Conservation (phyloP, 1,139 yeast genomes). For the Geotrichum candidum region DNA sequence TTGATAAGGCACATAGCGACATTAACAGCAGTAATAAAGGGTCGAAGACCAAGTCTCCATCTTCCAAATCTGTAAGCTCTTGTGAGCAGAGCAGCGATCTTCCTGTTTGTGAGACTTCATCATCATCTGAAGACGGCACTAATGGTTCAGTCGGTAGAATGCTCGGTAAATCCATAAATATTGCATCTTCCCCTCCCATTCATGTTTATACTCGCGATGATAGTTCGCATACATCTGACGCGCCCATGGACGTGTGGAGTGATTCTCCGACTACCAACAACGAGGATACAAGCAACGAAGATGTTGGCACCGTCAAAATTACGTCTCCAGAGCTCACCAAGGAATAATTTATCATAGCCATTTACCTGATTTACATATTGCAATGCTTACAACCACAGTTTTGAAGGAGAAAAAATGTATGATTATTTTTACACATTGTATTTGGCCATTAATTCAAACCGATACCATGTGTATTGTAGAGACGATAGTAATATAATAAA, state of each 20-base stretch:
- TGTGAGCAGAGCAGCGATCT: neutral
- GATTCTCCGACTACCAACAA: slow-evolving; percentile 4
- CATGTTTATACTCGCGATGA: slow-evolving; percentile 2
- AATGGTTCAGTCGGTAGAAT: neutral
- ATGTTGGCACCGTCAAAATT: slow-evolving; percentile 10
- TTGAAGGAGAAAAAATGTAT: neutral
- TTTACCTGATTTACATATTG: neutral
- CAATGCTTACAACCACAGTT: neutral
- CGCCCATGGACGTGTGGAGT: slow-evolving; percentile 10
- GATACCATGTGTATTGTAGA: neutral
- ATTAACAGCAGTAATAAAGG: neutral
- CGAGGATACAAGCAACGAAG: slow-evolving; percentile 7
- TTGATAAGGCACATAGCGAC: neutral
- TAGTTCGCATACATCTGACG: neutral
- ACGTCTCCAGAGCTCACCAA: slow-evolving; percentile 1
- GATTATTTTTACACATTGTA: neutral
- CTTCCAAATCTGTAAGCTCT: neutral
- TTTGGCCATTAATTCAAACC: neutral
- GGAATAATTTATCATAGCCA: neutral
- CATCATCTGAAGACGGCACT: neutral
- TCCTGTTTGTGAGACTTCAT: neutral
- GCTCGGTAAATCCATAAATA: neutral
- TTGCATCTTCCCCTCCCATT: slow-evolving; percentile 9
- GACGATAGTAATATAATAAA: neutral
- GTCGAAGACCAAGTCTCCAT: neutral